Evolutionary conservation across 208 protist species (phyloP), one percentile per base, ranked within the genome.

Genomic region (Trypanosoma melophagium): DNA sequence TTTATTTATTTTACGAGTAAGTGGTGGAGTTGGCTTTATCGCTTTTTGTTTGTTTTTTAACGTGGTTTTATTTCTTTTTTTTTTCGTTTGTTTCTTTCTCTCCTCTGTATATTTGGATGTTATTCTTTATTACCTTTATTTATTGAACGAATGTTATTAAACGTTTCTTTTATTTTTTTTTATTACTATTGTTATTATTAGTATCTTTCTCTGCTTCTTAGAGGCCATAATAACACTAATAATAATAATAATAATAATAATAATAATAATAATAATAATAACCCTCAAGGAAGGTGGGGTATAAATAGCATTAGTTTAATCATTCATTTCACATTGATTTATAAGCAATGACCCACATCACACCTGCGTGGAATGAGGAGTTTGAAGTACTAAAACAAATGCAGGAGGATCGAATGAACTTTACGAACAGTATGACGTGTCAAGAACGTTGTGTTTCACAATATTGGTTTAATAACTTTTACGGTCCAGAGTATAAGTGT

Each of bases 401-500:
- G 49, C 91, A 96, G 42, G 91, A 96, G 62, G 84, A 94, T 51
- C 87, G 91, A 60, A 96, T 96, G 87, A 79, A 85, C 31, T 90
- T 80, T 62, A 51, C 66, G 54, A 81, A 83, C 50, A 89, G 77
- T 60, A 71, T 93, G 24, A 66, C 73, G 45, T 96, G 91, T 69
- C 84, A 93, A 65, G 83, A 94, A 54, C 86, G 87, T 25, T 96
- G 91, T 52, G 82, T 96, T 21, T 59, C 66, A 25, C 75, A 90
- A 53, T 94, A 93, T 72, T 88, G 60, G 66, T 66, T 90, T 24
- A 96, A 94, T 70, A 74, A 93, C 70, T 87, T 94, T 51, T 91
- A 91, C 57, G 65, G 74, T 19, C 45, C 64, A 7, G 91, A 94
- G 63, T 83, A 90, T 69, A 79, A 64, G 16, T 96, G 91, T 78